Percentiles rank a stretch among this genome's conserved stretches.
Conservation (phyloP, 805 yeast species). For the Ogataea trehaloabstinens region DNA sequence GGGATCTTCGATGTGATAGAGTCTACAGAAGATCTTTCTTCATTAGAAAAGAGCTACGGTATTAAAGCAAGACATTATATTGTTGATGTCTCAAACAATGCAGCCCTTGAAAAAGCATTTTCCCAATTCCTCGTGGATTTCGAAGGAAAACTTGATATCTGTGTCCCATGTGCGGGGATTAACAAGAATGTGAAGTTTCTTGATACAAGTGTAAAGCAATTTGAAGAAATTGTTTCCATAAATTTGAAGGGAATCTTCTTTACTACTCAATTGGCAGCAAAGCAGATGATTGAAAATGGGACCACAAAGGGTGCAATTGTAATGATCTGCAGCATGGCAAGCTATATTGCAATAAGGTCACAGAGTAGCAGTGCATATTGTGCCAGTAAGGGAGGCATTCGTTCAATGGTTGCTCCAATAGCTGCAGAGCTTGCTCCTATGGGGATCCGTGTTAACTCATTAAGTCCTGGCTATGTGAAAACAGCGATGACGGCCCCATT, state of each 20-base stretch:
- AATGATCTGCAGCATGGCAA: slow-evolving; percentile 42
- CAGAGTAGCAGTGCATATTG: slow-evolving; percentile 48
- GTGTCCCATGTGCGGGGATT: slow-evolving; percentile 43
- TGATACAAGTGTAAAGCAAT: slow-evolving; percentile 26
- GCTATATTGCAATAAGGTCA: slow-evolving; percentile 45
- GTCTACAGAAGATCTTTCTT: slow-evolving; percentile 6
- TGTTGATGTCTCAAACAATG: slow-evolving; percentile 12
- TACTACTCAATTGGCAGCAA: slow-evolving; percentile 19
- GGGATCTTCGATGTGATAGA: slow-evolving; percentile 13
- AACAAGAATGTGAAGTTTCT: slow-evolving; percentile 42
- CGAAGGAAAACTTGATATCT: slow-evolving; percentile 37
- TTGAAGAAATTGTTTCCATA: slow-evolving; percentile 23
- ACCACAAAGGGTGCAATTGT: slow-evolving; percentile 14
- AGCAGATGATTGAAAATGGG: slow-evolving; percentile 14
- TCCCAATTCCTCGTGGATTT: slow-evolving; percentile 27
- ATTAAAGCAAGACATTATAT: slow-evolving; percentile 11
- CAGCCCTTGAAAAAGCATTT: slow-evolving; percentile 7
- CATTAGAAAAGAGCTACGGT: slow-evolving; percentile 5
- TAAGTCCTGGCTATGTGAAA: slow-evolving; percentile 50
- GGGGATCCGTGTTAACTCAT: slow-evolving; percentile 49
- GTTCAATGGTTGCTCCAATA: slow-evolving; percentile 44
- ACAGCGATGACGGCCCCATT: slow-evolving; percentile 40
- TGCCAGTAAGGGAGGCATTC: slow-evolving; percentile 47
- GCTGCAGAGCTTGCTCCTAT: slow-evolving; percentile 48
- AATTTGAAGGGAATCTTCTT: slow-evolving; percentile 49